Evolutionary conservation across 208 protist genomes (phyloP).

Genomic region (Leishmania tarentolae): DNA sequence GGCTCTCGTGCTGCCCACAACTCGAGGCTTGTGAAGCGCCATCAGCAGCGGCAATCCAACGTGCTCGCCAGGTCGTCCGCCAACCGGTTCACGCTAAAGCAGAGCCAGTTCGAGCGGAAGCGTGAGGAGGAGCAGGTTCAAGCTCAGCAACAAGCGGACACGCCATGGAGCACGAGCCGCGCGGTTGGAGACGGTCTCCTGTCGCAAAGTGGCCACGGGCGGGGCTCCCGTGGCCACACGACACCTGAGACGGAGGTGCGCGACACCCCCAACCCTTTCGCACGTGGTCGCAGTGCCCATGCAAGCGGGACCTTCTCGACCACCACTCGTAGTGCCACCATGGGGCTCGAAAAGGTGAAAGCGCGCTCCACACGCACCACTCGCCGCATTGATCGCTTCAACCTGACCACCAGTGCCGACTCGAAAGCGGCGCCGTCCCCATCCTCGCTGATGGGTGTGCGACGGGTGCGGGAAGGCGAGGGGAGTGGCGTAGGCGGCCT

Average conservation of each 20-base stretch:
- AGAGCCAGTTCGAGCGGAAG: slow-evolving; percentile 77
- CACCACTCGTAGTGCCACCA: slow-evolving; percentile 43
- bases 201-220: neutral
- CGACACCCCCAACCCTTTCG: slow-evolving; percentile 54
- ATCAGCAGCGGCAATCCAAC: slow-evolving; percentile 45
- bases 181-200: slow-evolving; percentile 21
- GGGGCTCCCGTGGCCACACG: slow-evolving; percentile 14
- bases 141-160: slow-evolving; percentile 24
- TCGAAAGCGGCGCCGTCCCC: neutral
- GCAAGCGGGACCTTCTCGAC: slow-evolving; percentile 7
- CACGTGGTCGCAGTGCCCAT: slow-evolving; percentile 10
- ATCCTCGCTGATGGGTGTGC: slow-evolving; percentile 27
- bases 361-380: slow-evolving; percentile 30
- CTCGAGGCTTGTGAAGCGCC: slow-evolving; percentile 50
- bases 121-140: slow-evolving; percentile 70
- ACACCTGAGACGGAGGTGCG: slow-evolving; percentile 39
- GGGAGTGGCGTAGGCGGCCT: slow-evolving; percentile 6
- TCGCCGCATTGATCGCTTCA: slow-evolving; percentile 44
- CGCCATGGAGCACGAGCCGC: slow-evolving; percentile 7
- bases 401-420: slow-evolving; percentile 17
- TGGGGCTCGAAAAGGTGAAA: slow-evolving; percentile 19
- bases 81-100: slow-evolving; percentile 71
- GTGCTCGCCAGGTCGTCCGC: slow-evolving; percentile 43
- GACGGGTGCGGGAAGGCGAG: slow-evolving; percentile 26
- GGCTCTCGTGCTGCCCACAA: slow-evolving; percentile 51